A percentile compares a stretch with the other conserved stretches of the same genome.
Conservation (phyloP, 2,329 filamentous ascomycete genomes). For the Botryotinia narcissicola region DNA sequence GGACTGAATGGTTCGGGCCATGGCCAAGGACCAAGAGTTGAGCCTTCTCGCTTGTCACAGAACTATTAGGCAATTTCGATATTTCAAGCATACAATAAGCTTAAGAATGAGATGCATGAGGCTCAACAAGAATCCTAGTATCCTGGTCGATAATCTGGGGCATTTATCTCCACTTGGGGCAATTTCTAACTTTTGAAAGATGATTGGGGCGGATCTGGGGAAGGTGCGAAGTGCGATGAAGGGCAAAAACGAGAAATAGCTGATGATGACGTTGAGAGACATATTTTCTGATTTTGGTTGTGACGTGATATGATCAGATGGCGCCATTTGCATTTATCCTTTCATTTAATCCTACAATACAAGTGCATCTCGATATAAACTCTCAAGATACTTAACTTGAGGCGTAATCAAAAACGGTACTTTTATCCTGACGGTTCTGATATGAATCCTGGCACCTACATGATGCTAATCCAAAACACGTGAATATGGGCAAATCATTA, state of each 20-base stretch:
- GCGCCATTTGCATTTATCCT: not conserved
- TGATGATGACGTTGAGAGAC: not conserved
- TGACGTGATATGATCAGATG: constrained; percentile 13
- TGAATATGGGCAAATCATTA: not conserved
- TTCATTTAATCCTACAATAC: constrained; percentile 6
- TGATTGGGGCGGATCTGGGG: constrained; percentile 7
- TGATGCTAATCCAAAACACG: not conserved
- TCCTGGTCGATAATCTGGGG: not conserved
- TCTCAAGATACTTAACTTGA: not conserved
- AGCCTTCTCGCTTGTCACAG: constrained; percentile 29
- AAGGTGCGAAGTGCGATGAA: not conserved
- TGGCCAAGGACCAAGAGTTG: constrained; percentile 29
- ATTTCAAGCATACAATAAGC: not conserved
- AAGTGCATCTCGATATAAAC: not conserved
- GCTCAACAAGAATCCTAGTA: constrained; percentile 7
- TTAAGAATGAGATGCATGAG: constrained; percentile 4
- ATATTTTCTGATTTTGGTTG: not conserved
- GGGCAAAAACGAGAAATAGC: not conserved
- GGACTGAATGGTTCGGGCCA: constrained; percentile 15
- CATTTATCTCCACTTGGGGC: constrained; percentile 10
- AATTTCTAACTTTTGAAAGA: not conserved
- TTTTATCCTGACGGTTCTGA: not conserved
- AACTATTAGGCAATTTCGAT: constrained; percentile 10
- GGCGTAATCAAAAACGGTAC: not conserved
- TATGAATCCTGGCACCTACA: not conserved